Base-by-base conservation (phyloP, 2,329 filamentous ascomycete species). In the Colletotrichum gigasporum region DNA sequence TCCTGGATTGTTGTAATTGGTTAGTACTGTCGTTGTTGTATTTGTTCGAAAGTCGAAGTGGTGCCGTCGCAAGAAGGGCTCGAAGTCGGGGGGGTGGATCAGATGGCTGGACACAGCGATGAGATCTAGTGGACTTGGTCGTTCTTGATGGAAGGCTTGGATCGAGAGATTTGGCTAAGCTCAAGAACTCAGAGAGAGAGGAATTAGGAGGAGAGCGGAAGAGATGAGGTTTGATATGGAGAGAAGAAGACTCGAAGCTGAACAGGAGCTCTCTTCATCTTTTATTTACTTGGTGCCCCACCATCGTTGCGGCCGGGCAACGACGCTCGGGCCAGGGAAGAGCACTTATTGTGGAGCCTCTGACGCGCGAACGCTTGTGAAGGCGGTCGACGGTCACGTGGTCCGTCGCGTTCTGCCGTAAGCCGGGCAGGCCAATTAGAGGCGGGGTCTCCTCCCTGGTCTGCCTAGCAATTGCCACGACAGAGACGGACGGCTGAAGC, bases 1-100 rank as follows among this genome's bases (percentile, higher is more conserved):
- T 86, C 83, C 82, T 85, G 77, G 80, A 79, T 77, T 64, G 71
- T 70, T 83, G 83, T 82, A 84, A 81, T 71, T 75, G 71, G 79
- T 83, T 82, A 82, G 80, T 83, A 80, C 71, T 73, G 71, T 71
- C 67, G 71, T 72, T 74, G 79, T 74, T 71, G 70, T 74, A 77
- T 75, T n/a, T 82, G 77, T 75, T 83, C 78, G 80, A 84, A 81
- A 76, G 74, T 81, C 77, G 80, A 83, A 78, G 70, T 34, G 68
- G 67, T 65, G 78, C 74, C 78, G 82, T 80, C 69, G 73, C 73
- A 76, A 79, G 76, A 81, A 75, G 67, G 70, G 72, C 73, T 74
- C 66, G 57, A 77, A 81, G 81, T 83, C 79, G 79, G 77, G 63
- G 74, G 74, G 76, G 71, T 80, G n/a, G 80, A 85, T 82, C 81